Conservation (phyloP, 2,329 filamentous ascomycete species). For the Huntiella savannae region DNA sequence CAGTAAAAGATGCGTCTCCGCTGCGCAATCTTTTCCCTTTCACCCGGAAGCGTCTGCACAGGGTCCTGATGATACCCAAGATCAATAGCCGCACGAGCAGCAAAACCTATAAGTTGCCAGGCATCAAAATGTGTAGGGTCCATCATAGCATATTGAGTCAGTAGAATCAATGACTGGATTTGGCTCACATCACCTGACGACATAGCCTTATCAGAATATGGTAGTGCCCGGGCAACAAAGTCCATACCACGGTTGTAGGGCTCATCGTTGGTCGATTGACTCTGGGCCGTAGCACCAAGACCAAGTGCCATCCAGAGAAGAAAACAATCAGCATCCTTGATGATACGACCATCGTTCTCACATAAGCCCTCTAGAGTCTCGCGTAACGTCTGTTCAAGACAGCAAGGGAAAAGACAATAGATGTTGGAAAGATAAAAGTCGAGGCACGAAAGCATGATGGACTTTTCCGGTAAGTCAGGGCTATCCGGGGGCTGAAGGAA, state of each 20-base stretch:
- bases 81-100: constrained; percentile 72
- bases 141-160: constrained; percentile 77
- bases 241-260: constrained; percentile 38
- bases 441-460: constrained; percentile 30
- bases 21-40: constrained; percentile 53
- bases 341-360: constrained; percentile 40
- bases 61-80: constrained; percentile 87
- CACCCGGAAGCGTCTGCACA: constrained; percentile 45
- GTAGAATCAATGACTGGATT: constrained; percentile 69
- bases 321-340: constrained; percentile 60
- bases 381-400: constrained; percentile 62
- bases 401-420: constrained; percentile 62
- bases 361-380: constrained; percentile 69
- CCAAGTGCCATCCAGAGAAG: constrained; percentile 78
- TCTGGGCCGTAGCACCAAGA: constrained; percentile 58
- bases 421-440: constrained; percentile 75
- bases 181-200: constrained; percentile 69
- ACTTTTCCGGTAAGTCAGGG: constrained; percentile 44
- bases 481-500: constrained; percentile 41
- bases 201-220: constrained; percentile 63
- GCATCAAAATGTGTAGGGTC: constrained; percentile 84
- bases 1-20: constrained; percentile 77
- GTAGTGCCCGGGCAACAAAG: constrained; percentile 45
- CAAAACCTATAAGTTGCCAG: constrained; percentile 85
- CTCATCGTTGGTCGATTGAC: constrained; percentile 45